These are phyloP conservation scores for Penicillium canescens DNA, from an alignment of 495 filamentous ascomycete genomes.

Conservation along the genomic window DNA sequence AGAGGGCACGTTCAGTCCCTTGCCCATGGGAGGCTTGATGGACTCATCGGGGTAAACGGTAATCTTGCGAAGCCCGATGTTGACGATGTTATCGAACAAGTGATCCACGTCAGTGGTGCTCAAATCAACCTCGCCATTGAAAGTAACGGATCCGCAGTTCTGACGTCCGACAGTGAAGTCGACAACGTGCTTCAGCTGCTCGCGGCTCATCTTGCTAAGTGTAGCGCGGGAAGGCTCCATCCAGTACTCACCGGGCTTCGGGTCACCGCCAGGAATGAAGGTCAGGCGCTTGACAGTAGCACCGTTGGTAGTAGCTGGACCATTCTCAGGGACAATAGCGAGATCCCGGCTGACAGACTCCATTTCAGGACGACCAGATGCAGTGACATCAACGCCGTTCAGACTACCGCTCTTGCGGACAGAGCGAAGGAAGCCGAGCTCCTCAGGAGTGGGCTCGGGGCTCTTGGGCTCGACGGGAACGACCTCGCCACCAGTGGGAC, in stretches of 20 bases:
- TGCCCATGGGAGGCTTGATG: slow-evolving; percentile 77
- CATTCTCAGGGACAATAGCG: slow-evolving; percentile 74
- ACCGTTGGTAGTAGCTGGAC: slow-evolving; percentile 33
- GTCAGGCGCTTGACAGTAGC: slow-evolving; percentile 27
- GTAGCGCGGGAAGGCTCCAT: slow-evolving; percentile 73
- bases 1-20: slow-evolving; percentile 88
- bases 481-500: slow-evolving; percentile 42
- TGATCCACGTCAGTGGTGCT: slow-evolving; percentile 68
- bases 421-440: slow-evolving; percentile 67
- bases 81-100: slow-evolving; percentile 70
- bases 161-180: slow-evolving; percentile 81
- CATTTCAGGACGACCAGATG: slow-evolving; percentile 60
- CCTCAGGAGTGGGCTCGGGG: slow-evolving; percentile 60
- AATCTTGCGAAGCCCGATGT: slow-evolving; percentile 69
- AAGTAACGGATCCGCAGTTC: slow-evolving; percentile 74
- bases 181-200: slow-evolving; percentile 67
- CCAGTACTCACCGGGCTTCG: slow-evolving; percentile 75
- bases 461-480: slow-evolving; percentile 48
- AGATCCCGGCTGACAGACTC: slow-evolving; percentile 75
- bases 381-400: slow-evolving; percentile 53
- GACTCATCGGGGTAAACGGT: slow-evolving; percentile 80
- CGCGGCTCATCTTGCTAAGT: slow-evolving; percentile 69
- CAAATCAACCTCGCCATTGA: slow-evolving; percentile 80
- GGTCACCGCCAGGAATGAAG: slow-evolving; percentile 46
- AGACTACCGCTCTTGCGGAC: slow-evolving; percentile 39